phyloP scores from a whole-genome alignment of 306 rosid species.

The Morella rubra region DNA sequence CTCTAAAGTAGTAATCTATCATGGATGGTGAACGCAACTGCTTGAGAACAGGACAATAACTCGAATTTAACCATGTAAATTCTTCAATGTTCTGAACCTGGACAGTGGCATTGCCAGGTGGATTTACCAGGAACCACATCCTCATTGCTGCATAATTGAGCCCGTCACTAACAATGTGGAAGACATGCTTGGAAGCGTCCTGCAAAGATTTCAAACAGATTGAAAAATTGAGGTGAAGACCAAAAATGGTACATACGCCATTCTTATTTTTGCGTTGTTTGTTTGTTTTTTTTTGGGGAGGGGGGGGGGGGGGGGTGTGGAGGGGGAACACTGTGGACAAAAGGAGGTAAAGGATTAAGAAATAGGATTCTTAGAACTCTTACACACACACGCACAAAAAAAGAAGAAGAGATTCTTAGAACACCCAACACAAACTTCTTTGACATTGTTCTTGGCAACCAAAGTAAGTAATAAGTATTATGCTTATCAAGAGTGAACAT shows the following conservation, averaged over 20 bases:
- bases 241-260: not conserved
- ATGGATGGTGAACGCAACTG: slow-evolving; percentile 83
- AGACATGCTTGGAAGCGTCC: slow-evolving; percentile 80
- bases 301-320: not conserved
- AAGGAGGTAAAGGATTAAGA: not conserved
- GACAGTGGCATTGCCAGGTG: slow-evolving; percentile 77
- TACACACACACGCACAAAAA: not conserved
- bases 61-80: slow-evolving; percentile 91
- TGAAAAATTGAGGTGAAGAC: slow-evolving; percentile 18
- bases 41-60: slow-evolving; percentile 95
- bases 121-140: slow-evolving; percentile 94
- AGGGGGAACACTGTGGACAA: slow-evolving; percentile 4
- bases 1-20: slow-evolving; percentile 89
- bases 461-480: not conserved
- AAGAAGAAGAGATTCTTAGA: not conserved
- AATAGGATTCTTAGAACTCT: not conserved
- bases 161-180: slow-evolving; percentile 89
- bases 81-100: slow-evolving; percentile 89
- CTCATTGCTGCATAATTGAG: slow-evolving; percentile 97
- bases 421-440: slow-evolving; percentile 1
- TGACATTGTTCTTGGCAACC: slow-evolving; percentile 9
- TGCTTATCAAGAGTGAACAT: not conserved
- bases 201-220: slow-evolving; percentile 38
- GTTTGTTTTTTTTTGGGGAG: not conserved
- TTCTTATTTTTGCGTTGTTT: not conserved